phyloP scores from a whole-genome alignment of 352 stramenopile genomes.

The Pythium pyrilobum region DNA sequence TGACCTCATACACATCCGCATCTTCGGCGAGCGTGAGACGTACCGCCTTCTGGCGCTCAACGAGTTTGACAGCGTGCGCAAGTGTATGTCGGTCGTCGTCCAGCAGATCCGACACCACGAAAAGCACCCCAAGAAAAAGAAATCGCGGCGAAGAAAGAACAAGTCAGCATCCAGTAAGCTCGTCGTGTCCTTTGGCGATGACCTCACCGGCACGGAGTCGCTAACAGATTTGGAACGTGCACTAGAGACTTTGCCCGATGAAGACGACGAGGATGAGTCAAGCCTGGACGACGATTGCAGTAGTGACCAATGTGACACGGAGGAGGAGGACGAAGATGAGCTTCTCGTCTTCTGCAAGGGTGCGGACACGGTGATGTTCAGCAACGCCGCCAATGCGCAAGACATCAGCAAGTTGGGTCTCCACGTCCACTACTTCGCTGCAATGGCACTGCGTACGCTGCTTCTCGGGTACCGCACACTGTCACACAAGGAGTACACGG shows the following conservation, averaged over 20 bases:
- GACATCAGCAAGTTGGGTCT: conserved; percentile 71
- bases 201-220: conserved; percentile 7
- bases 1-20: conserved; percentile 67
- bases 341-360: conserved; percentile 86
- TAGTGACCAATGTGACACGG: background rate
- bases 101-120: conserved; percentile 32
- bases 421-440: conserved; percentile 85
- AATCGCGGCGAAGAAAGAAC: background rate
- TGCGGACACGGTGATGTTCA: conserved; percentile 88
- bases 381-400: conserved; percentile 55
- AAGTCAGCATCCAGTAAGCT: conserved; percentile 12
- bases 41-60: conserved; percentile 79
- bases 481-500: conserved; percentile 43
- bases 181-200: conserved; percentile 7
- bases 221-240: conserved; percentile 28
- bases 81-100: conserved; percentile 84
- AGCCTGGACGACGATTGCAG: conserved; percentile 19
- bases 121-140: background rate
- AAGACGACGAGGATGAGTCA: conserved; percentile 1
- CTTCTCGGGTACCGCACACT: conserved; percentile 77
- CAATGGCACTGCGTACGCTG: conserved; percentile 83
- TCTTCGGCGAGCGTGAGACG: conserved; percentile 70
- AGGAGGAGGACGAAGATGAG: conserved; percentile 33
- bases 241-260: conserved; percentile 9
- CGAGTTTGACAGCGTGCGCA: conserved; percentile 83